Base-by-base conservation (phyloP, 495 filamentous ascomycete genomes). In the Podospora didyma region DNA sequence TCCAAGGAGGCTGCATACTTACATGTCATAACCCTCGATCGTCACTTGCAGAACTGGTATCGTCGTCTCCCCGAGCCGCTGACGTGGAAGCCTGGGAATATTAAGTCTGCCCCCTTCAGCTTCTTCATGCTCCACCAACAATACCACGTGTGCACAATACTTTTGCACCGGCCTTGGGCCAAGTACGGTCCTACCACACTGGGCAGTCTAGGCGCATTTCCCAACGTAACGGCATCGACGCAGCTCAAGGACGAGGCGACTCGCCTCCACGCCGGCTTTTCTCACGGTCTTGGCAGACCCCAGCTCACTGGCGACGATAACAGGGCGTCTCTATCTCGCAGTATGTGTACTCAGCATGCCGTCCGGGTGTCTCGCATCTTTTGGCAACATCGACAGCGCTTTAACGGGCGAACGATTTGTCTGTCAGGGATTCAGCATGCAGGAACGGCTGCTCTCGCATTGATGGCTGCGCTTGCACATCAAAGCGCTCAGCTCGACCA, bases 91-190 rank as follows among this genome's bases (percentile, higher is more conserved):
- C 73, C 74, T 3, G 62, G 62, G 23, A 82, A 81, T 61, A 75
- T 76, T 57, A 71, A 76, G 49, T 63, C 69, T 1, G 79, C 79
- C 0, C 79, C 76, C 0, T 65, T 72, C 50, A 75, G 77, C 16
- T 81, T 76, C 62, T 82, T 81, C 59, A 60, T 81, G 6, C 67
- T 81, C 0, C 79, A 81, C 56, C 72, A 79, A 59, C 78, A 81
- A 59, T 82, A 80, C 55, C 74, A 83, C 51, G 67, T 70, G 17
- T 73, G 68, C 55, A 68, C 78, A 46, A 79, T 81, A 24, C 63
- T 81, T 1, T 70, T 82, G 7, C 78, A 80, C 54, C 63, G 79
- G 17, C 78, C 79, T 1, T 77, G 74, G 61, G 75, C 77, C 20
- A 70, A 70, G 42, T 79, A 79, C 54, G 72, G 71, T 19, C 67